Conservation (phyloP, 495 filamentous ascomycete species). For the Hyphodiscus hymeniophilus region DNA sequence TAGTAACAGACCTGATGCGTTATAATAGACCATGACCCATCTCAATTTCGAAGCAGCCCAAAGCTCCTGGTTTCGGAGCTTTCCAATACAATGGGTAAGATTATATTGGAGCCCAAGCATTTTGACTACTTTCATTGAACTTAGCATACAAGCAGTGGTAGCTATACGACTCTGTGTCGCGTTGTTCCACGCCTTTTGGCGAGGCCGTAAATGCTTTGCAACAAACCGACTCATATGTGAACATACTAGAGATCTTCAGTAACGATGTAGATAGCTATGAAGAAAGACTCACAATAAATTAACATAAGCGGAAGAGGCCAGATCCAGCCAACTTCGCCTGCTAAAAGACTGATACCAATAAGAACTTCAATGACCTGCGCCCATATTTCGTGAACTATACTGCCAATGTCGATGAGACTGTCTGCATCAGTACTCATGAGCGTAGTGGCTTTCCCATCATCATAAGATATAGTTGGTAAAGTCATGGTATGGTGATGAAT, state of each 20-base stretch:
- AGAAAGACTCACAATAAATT: constrained; percentile 22
- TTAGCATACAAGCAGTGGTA: constrained; percentile 29
- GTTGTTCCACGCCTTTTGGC: constrained; percentile 30
- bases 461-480: not conserved
- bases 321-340: constrained; percentile 41
- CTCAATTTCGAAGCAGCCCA: constrained; percentile 6
- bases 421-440: constrained; percentile 46
- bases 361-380: constrained; percentile 47
- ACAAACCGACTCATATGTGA: constrained; percentile 4
- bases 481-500: constrained; percentile 23
- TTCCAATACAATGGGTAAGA: constrained; percentile 17
- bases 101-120: constrained; percentile 30
- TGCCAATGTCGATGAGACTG: constrained; percentile 22
- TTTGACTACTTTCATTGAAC: constrained; percentile 35
- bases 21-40: not conserved
- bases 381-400: constrained; percentile 34
- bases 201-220: not conserved
- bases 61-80: constrained; percentile 15
- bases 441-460: constrained; percentile 23
- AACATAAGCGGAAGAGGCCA: constrained; percentile 7
- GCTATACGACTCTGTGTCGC: constrained; percentile 27
- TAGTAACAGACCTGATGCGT: not conserved
- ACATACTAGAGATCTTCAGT: not conserved
- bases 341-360: constrained; percentile 18
- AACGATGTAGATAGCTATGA: constrained; percentile 18